Evolutionary conservation across 2,329 filamentous ascomycete genomes (phyloP).

Genomic region (Coniochaeta sp.): DNA sequence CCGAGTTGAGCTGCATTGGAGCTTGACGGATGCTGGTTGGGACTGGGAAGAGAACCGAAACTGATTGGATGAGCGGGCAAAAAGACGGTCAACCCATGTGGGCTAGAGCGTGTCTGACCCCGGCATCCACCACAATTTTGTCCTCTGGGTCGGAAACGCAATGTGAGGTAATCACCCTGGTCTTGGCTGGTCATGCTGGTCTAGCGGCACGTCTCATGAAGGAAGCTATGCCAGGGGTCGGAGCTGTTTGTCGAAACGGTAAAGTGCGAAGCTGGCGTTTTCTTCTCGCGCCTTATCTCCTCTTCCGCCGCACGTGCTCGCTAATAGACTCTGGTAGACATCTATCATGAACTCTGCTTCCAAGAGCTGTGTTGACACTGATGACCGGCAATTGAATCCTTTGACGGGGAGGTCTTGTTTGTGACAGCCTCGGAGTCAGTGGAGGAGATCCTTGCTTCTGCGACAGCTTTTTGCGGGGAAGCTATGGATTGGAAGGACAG

Average conservation of each 20-base stretch:
- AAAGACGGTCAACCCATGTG: background rate
- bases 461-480: conserved; percentile 1
- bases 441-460: background rate
- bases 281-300: too few species aligned
- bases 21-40: background rate
- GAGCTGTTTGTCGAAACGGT: background rate
- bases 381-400: background rate
- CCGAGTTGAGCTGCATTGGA: background rate
- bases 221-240: background rate
- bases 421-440: too few species aligned
- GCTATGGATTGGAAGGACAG: background rate
- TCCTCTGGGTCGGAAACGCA: background rate
- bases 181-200: too few species aligned
- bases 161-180: background rate
- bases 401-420: too few species aligned
- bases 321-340: too few species aligned
- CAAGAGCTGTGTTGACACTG: too few species aligned
- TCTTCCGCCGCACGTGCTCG: too few species aligned
- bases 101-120: too few species aligned
- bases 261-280: background rate
- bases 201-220: background rate
- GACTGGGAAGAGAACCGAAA: background rate
- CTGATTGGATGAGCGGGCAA: background rate
- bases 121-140: background rate
- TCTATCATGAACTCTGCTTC: too few species aligned